Percentiles rank a stretch among this genome's conserved stretches.
phyloP scores from a whole-genome alignment of 257 asterid genomes.

The Echium plantagineum region DNA sequence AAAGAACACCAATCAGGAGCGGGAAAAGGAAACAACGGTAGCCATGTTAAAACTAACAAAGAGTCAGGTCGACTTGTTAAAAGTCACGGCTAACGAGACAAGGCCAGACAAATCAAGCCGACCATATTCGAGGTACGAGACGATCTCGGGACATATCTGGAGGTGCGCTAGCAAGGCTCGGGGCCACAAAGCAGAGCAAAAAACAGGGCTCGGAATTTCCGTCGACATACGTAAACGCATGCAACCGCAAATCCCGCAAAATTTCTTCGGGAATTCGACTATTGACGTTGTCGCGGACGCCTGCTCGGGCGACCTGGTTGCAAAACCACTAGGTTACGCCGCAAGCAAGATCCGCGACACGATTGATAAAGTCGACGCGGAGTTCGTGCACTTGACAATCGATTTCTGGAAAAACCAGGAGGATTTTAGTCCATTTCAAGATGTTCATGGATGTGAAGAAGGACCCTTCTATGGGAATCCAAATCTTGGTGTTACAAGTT shows the following conservation, averaged over 20 bases:
- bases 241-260: slow-evolving; percentile 15
- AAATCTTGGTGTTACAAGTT: slow-evolving; percentile 14
- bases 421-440: slow-evolving; percentile 1
- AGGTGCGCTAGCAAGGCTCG: slow-evolving; percentile 18
- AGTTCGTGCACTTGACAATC: slow-evolving; percentile 11
- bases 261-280: slow-evolving; percentile 18
- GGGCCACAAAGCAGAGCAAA: slow-evolving; percentile 12
- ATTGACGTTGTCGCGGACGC: slow-evolving; percentile 4
- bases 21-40: slow-evolving; percentile 10
- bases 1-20: slow-evolving; percentile 9
- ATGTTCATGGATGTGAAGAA: slow-evolving; percentile 3
- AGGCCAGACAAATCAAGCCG: background rate
- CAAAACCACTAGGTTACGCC: slow-evolving; percentile 9
- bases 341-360: slow-evolving; percentile 15
- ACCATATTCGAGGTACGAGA: slow-evolving; percentile 14
- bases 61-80: slow-evolving; percentile 8
- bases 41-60: slow-evolving; percentile 14
- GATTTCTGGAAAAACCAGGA: slow-evolving; percentile 1
- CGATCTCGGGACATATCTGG: slow-evolving; percentile 21
- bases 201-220: slow-evolving; percentile 1
- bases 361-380: slow-evolving; percentile 3
- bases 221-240: slow-evolving; percentile 12
- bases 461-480: slow-evolving; percentile 22
- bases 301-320: slow-evolving; percentile 6
- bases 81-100: slow-evolving; percentile 9